Evolutionary conservation across 495 filamentous ascomycete genomes (phyloP).

Genomic region (Xylaria castorea): DNA sequence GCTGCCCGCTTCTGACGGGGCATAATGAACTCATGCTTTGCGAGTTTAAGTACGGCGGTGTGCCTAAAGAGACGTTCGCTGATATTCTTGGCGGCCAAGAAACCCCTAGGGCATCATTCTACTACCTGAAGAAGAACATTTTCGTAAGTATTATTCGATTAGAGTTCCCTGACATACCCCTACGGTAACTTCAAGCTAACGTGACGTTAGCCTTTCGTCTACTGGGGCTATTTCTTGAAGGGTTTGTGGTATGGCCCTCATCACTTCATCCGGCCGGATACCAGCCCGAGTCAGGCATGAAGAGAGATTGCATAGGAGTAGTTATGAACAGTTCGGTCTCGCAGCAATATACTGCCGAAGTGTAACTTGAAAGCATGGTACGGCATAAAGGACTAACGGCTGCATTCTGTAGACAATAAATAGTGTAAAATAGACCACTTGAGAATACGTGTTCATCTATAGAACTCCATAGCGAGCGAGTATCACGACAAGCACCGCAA

Average conservation of each 20-base stretch:
- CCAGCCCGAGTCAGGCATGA: background rate
- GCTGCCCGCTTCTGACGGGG: constrained; percentile 70
- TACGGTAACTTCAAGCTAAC: background rate
- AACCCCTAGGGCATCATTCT: constrained; percentile 62
- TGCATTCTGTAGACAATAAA: background rate
- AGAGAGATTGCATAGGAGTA: background rate
- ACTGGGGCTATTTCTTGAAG: constrained; percentile 38
- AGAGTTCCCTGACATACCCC: background rate
- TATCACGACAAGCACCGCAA: constrained; percentile 29
- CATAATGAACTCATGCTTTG: constrained; percentile 72
- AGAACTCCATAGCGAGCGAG: background rate
- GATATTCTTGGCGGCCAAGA: constrained; percentile 64
- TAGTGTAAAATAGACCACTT: background rate
- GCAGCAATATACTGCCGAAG: too few relatives aligned
- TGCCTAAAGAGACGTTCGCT: constrained; percentile 72
- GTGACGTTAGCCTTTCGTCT: constrained; percentile 33
- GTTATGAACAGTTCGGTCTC: background rate
- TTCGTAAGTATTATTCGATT: constrained; percentile 51
- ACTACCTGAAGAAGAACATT: constrained; percentile 74
- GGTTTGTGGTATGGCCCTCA: constrained; percentile 41
- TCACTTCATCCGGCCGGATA: constrained; percentile 37
- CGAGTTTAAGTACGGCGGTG: constrained; percentile 76
- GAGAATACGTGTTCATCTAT: background rate
- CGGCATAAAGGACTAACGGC: background rate
- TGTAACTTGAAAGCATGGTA: background rate